Conservation (phyloP, 352 stramenopile species). For the Phytophthora multivora region DNA sequence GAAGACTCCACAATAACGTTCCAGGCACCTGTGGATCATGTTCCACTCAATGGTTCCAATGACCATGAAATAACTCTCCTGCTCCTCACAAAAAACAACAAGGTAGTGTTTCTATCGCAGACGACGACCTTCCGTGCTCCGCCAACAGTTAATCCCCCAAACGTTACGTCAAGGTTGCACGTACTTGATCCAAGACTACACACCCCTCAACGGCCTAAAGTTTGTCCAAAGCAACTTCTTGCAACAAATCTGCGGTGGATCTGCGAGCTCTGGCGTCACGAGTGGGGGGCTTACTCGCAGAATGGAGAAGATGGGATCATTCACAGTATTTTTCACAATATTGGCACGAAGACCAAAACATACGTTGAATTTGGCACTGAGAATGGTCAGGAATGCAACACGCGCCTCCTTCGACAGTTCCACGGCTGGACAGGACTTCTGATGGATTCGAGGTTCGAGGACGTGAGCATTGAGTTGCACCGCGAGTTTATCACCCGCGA, state of each 20-base stretch:
- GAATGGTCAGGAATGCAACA: conserved; percentile 65
- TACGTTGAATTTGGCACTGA: conserved; percentile 80
- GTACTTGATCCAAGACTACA: conserved; percentile 27
- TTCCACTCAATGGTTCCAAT: conserved; percentile 17
- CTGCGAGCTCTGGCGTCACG: conserved; percentile 64
- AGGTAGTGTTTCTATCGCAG: conserved; percentile 31
- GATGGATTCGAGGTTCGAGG: conserved; percentile 57
- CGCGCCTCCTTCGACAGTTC: conserved; percentile 49
- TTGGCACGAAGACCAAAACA: conserved; percentile 37
- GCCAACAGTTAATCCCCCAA: conserved; percentile 7
- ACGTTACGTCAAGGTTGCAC: conserved; percentile 16
- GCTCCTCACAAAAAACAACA: conserved; percentile 55
- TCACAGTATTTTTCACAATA: conserved; percentile 56
- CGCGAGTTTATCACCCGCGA: conserved; percentile 62
- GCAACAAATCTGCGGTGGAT: conserved; percentile 37
- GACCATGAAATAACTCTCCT: conserved; percentile 42
- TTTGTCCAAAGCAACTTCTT: conserved; percentile 22
- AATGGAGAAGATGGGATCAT: conserved; percentile 80
- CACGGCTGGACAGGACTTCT: conserved; percentile 61
- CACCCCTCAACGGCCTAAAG: conserved; percentile 26
- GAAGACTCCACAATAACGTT: conserved; percentile 36
- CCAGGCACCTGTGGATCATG: conserved; percentile 39
- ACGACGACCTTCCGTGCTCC: conserved; percentile 27
- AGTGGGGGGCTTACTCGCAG: conserved; percentile 68
- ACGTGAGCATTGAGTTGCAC: conserved; percentile 57